phyloP scores from a whole-genome alignment of 495 filamentous ascomycete species.

The Neurospora sp. region DNA sequence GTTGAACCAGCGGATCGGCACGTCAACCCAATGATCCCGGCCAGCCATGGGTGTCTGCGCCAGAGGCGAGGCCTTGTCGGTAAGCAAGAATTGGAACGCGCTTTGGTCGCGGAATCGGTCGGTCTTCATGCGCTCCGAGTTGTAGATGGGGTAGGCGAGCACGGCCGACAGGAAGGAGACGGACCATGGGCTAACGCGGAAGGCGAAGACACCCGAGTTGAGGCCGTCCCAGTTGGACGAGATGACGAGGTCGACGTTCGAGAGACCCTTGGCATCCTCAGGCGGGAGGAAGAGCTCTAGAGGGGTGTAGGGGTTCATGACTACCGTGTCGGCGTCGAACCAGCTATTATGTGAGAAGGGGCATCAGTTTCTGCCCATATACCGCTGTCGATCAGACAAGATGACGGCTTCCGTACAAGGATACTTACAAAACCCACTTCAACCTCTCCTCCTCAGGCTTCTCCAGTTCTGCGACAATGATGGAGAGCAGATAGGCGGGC shows the following conservation, averaged over 20 bases:
- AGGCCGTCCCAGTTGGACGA: slow-evolving; percentile 45
- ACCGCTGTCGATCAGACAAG: not conserved
- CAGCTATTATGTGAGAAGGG: slow-evolving; percentile 22
- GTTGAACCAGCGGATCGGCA: slow-evolving; percentile 24
- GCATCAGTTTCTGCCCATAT: not conserved
- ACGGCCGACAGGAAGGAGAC: slow-evolving; percentile 38
- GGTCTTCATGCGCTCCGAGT: slow-evolving; percentile 26
- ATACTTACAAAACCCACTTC: slow-evolving; percentile 40
- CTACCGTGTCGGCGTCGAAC: slow-evolving; percentile 43
- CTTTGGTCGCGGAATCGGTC: slow-evolving; percentile 22
- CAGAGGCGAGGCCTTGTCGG: slow-evolving; percentile 10
- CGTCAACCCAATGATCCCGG: slow-evolving; percentile 16
- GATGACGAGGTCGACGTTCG: slow-evolving; percentile 36
- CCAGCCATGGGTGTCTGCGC: slow-evolving; percentile 11
- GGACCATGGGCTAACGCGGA: slow-evolving; percentile 40
- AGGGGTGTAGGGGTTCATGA: slow-evolving; percentile 44
- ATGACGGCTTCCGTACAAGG: not conserved
- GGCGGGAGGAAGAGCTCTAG: slow-evolving; percentile 45
- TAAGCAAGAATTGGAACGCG: slow-evolving; percentile 19
- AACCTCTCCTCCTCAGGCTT: slow-evolving; percentile 38
- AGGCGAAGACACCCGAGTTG: slow-evolving; percentile 46
- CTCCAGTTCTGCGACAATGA: slow-evolving; percentile 38
- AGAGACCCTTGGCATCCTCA: slow-evolving; percentile 16
- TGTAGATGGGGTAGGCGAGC: slow-evolving; percentile 33
- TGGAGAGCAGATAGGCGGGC: slow-evolving; percentile 36